These are phyloP conservation scores for Lasiodiplodia theobromae DNA, from an alignment of 2,329 filamentous ascomycete species.

Conservation along the genomic window DNA sequence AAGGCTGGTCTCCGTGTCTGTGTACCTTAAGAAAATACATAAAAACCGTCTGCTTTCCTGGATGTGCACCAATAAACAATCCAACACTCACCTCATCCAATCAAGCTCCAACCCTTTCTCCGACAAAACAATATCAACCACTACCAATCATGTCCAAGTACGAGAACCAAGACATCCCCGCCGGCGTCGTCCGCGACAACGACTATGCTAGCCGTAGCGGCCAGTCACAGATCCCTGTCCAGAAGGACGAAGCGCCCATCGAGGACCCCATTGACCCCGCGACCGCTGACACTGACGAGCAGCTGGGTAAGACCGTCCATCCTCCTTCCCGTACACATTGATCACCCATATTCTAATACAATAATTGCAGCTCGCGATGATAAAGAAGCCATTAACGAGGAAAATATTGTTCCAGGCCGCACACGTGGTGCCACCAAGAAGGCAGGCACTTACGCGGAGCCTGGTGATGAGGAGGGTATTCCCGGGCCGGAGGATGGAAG, in stretches of 20 bases:
- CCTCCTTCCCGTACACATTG: background rate
- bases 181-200: slow-evolving; percentile 49
- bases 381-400: slow-evolving; percentile 55
- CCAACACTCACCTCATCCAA: background rate
- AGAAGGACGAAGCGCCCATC: slow-evolving; percentile 54
- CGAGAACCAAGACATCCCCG: slow-evolving; percentile 37
- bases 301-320: slow-evolving; percentile 49
- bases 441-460: slow-evolving; percentile 56
- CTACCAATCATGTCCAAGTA: background rate
- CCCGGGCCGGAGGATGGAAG: slow-evolving; percentile 46
- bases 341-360: slow-evolving; percentile 2
- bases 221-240: slow-evolving; percentile 55
- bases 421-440: slow-evolving; percentile 57
- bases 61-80: background rate
- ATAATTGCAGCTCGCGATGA: slow-evolving; percentile 53
- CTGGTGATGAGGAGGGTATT: slow-evolving; percentile 59
- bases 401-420: slow-evolving; percentile 53
- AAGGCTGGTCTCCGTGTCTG: background rate
- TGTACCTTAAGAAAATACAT: background rate
- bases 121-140: background rate
- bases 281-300: slow-evolving; percentile 56
- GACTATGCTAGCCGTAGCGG: slow-evolving; percentile 57
- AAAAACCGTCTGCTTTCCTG: background rate
- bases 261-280: slow-evolving; percentile 54
- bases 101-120: background rate